Conservation (phyloP, 2,329 filamentous ascomycete genomes). For the Akanthomyces muscarius region DNA sequence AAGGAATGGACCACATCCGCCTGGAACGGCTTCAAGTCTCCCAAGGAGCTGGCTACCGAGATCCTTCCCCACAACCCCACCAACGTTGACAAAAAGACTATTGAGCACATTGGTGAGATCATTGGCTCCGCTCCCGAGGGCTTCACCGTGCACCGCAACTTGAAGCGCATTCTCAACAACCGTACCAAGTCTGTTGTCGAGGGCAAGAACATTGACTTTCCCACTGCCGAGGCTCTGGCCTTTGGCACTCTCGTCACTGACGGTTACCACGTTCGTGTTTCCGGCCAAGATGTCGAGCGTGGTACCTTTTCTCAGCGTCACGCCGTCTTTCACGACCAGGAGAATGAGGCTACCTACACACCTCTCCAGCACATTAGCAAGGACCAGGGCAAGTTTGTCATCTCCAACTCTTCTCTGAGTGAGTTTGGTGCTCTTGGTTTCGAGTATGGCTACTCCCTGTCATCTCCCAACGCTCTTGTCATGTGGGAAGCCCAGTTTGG, state of each 20-base stretch:
- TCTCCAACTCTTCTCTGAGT: constrained; percentile 87
- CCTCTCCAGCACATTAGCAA: constrained; percentile 84
- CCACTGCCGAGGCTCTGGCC: constrained; percentile 91
- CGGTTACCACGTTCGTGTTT: constrained; percentile 95
- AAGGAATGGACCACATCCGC: constrained; percentile 99
- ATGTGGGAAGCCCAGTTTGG: constrained; percentile 99
- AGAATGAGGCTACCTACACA: constrained; percentile 87
- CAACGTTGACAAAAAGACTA: constrained; percentile 65
- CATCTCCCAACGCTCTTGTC: constrained; percentile 92
- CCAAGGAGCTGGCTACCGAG: constrained; percentile 94
- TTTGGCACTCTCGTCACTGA: constrained; percentile 89
- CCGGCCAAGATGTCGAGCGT: constrained; percentile 98
- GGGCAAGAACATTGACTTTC: constrained; percentile 95
- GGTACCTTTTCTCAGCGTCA: constrained; percentile 99
- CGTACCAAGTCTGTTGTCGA: constrained; percentile 89
- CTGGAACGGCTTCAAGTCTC: constrained; percentile 99
- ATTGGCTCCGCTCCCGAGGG: constrained; percentile 77
- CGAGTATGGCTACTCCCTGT: constrained; percentile 97
- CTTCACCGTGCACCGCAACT: constrained; percentile 88
- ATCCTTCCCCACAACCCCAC: constrained; percentile 89
- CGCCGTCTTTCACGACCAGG: constrained; percentile 95
- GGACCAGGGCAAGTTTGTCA: constrained; percentile 92
- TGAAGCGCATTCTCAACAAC: constrained; percentile 90
- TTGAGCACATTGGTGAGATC: constrained; percentile 77
- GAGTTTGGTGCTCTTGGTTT: constrained; percentile 78